phyloP scores from a whole-genome alignment of 2,329 filamentous ascomycete genomes.

The Xylaria sp. region DNA sequence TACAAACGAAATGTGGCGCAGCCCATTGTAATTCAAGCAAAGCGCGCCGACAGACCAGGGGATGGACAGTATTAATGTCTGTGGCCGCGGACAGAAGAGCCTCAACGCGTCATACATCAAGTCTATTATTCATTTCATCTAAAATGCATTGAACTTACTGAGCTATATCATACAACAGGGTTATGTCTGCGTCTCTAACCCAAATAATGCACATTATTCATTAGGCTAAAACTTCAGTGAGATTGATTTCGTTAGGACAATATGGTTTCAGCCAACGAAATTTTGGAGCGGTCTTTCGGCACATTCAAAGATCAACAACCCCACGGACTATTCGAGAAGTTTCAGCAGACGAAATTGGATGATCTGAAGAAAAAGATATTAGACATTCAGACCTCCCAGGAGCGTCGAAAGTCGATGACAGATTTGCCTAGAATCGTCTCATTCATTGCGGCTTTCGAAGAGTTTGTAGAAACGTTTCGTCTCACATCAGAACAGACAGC shows the following conservation, averaged over 20 bases:
- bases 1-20: neutral
- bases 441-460: constrained; percentile 41
- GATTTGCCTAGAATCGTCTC: constrained; percentile 45
- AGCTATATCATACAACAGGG: neutral
- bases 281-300: constrained; percentile 3
- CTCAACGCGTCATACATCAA: neutral
- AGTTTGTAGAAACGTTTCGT: constrained; percentile 32
- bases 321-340: constrained; percentile 26
- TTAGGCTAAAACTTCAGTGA: neutral
- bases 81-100: neutral
- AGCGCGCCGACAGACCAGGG: neutral
- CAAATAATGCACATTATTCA: too few relatives aligned
- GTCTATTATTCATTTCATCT: neutral
- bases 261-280: neutral
- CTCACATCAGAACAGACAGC: constrained; percentile 29
- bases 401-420: constrained; percentile 43
- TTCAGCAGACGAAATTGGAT: constrained; percentile 33
- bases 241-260: neutral
- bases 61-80: neutral
- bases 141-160: constrained; percentile 6
- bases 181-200: neutral
- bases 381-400: constrained; percentile 44
- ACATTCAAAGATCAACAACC: constrained; percentile 34
- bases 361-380: constrained; percentile 42
- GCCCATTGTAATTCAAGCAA: neutral